Evolutionary conservation across 257 asterid species (phyloP).

Genomic region (Solanum lycopersicoides): DNA sequence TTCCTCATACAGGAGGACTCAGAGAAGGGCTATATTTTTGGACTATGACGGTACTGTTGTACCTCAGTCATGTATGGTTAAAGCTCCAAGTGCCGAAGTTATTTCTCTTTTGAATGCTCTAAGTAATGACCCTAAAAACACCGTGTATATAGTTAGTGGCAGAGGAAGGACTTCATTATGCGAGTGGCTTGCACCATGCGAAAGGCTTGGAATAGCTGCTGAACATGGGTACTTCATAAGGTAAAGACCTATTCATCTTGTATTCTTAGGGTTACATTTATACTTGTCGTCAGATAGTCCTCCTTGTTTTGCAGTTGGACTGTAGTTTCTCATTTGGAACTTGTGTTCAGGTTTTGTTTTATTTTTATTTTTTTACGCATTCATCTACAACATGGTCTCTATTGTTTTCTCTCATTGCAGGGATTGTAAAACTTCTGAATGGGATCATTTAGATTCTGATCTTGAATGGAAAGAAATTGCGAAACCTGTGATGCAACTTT

Average conservation of each 20-base stretch:
- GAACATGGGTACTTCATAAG: conserved; percentile 84
- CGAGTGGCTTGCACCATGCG: conserved; percentile 83
- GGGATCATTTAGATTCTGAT: conserved; percentile 62
- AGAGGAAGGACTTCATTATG: conserved; percentile 52
- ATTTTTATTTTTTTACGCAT: neutral
- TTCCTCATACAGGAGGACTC: conserved; percentile 52
- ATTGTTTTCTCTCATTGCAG: conserved; percentile 19
- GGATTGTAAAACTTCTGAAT: conserved; percentile 42
- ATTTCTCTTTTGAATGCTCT: conserved; percentile 43
- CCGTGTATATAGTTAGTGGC: conserved; percentile 81
- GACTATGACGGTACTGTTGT: conserved; percentile 92
- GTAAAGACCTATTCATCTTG: conserved; percentile 16
- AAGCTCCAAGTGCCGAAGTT: conserved; percentile 59
- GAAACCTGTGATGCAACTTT: conserved; percentile 69
- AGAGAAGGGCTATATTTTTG: conserved; percentile 71
- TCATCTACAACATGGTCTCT: neutral
- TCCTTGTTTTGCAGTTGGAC: neutral
- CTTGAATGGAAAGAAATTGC: conserved; percentile 82
- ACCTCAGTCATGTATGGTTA: conserved; percentile 53
- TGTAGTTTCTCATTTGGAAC: neutral
- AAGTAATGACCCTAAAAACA: conserved; percentile 59
- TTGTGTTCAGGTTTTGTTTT: neutral
- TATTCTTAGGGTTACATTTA: neutral
- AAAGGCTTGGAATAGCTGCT: conserved; percentile 73
- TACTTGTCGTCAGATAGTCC: neutral